Evolutionary conservation across 73 alveolate species (phyloP).

Genomic region (Tetrahymena thermophila): DNA sequence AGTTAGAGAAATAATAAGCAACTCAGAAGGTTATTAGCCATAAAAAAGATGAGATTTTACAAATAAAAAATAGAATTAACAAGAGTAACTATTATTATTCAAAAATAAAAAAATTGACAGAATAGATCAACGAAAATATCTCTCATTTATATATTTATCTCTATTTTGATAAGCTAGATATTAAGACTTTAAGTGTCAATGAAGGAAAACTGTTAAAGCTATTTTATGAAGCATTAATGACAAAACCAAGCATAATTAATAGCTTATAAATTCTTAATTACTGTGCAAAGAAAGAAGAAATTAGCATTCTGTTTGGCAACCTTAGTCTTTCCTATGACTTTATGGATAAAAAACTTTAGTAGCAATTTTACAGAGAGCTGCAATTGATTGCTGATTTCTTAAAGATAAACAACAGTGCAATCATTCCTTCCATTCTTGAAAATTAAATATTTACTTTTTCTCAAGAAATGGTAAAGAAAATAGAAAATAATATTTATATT

Average conservation of each 20-base stretch:
- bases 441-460: background rate
- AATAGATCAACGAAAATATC: background rate
- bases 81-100: background rate
- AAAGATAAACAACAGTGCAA: background rate
- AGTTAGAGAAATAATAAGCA: background rate
- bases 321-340: background rate
- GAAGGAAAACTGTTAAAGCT: background rate
- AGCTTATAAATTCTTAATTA: background rate
- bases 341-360: background rate
- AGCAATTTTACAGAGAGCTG: background rate
- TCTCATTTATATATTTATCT: background rate
- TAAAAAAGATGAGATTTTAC: background rate
- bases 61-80: background rate
- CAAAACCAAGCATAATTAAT: background rate
- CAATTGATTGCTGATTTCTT: background rate
- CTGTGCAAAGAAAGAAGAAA: background rate
- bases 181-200: background rate
- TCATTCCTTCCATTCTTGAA: background rate
- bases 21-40: background rate
- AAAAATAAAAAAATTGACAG: background rate
- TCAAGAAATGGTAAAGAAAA: background rate
- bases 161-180: background rate
- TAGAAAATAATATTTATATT: background rate
- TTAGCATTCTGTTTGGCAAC: background rate
- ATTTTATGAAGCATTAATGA: background rate